Percentiles rank a stretch among this genome's conserved stretches.
Evolutionary conservation across 805 yeast species (phyloP).

Genomic region (Metschnikowia cerradonensis): DNA sequence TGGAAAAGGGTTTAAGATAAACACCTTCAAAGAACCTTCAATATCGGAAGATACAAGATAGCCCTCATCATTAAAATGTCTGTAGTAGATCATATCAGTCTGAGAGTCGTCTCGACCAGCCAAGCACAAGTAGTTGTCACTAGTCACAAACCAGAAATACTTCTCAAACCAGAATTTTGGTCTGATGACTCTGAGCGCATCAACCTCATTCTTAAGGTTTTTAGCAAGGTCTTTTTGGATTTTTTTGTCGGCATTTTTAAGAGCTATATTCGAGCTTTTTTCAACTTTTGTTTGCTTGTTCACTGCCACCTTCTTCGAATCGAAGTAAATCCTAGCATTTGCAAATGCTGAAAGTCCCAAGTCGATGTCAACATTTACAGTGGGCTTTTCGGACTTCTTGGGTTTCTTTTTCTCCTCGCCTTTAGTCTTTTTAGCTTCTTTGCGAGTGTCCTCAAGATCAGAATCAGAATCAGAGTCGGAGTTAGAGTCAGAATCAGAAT

Average conservation of each 20-base stretch:
- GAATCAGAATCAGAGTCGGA: slow-evolving; percentile 33
- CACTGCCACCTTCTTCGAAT: slow-evolving; percentile 67
- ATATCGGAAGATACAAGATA: slow-evolving; percentile 68
- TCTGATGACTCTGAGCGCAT: slow-evolving; percentile 55
- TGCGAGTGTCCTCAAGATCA: slow-evolving; percentile 11
- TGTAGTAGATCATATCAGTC: slow-evolving; percentile 72
- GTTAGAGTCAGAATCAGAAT: slow-evolving; percentile 25
- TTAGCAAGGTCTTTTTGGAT: slow-evolving; percentile 68
- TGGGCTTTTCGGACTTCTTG: slow-evolving; percentile 10
- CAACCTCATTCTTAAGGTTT: slow-evolving; percentile 51
- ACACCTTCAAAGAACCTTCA: slow-evolving; percentile 69
- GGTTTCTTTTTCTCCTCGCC: slow-evolving; percentile 11
- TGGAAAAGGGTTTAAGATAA: slow-evolving; percentile 74
- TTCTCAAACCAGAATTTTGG: slow-evolving; percentile 89
- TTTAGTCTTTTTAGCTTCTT: slow-evolving; percentile 12
- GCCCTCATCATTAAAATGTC: slow-evolving; percentile 73
- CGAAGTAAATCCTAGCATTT: slow-evolving; percentile 79
- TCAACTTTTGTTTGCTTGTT: slow-evolving; percentile 79
- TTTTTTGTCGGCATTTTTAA: slow-evolving; percentile 76
- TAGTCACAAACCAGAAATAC: slow-evolving; percentile 88
- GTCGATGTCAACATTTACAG: slow-evolving; percentile 59
- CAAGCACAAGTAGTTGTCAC: slow-evolving; percentile 80
- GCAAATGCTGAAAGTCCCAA: slow-evolving; percentile 76
- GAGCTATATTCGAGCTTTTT: slow-evolving; percentile 69
- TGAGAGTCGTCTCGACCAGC: slow-evolving; percentile 84